Base-by-base conservation (phyloP, 139 green algal genomes). In the Volvox reticuliferus region DNA sequence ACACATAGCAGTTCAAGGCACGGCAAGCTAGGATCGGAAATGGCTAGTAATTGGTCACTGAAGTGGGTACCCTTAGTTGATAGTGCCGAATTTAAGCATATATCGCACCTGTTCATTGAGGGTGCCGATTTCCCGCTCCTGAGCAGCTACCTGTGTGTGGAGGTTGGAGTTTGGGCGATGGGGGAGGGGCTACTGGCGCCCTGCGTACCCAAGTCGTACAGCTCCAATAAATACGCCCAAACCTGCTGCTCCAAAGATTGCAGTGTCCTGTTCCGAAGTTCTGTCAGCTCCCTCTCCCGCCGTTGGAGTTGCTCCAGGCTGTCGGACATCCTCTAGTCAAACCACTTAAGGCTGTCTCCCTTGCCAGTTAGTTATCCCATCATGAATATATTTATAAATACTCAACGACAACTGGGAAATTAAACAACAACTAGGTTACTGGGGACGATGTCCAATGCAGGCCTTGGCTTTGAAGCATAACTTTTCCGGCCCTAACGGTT, bases 261-360 rank as follows among this genome's bases (percentile, higher is more conserved):
- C 1, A 95, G 78, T 1, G 93, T 89, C 26, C 77, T 71, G 20
- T 87, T 91, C 1, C 93, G 71, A 3, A 95, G 87, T 33, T 91
- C 82, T 12, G 79, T 61, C 0, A 95, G 68, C 78, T 95, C 93
- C 77, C 94, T 89, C 77, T 95, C 93, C 71, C 93, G 92, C 28
- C 28, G 61, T 24, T 91, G 87, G 67, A 95, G 37, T 69, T 89
- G 36, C 67, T 90, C 86, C 86, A 79, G 61, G 62, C 76, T 86
- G 83, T 89, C 83, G 63, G 21, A 67, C 83, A 88, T 80, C 13
- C n/a, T 33, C 0, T 32, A 28, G 55, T 55, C 55, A 67, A 73
- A 75, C 28, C 12, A 12, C 26, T 22, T 86, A 44, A 36, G 0
- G 3, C 37, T 24, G 21, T 24, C 9, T 67, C 12, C 21, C 65